Percentiles rank a stretch among this genome's conserved stretches.
Evolutionary conservation across 2,329 filamentous ascomycete genomes (phyloP).

Genomic region (Myriosclerotinia curreyana): DNA sequence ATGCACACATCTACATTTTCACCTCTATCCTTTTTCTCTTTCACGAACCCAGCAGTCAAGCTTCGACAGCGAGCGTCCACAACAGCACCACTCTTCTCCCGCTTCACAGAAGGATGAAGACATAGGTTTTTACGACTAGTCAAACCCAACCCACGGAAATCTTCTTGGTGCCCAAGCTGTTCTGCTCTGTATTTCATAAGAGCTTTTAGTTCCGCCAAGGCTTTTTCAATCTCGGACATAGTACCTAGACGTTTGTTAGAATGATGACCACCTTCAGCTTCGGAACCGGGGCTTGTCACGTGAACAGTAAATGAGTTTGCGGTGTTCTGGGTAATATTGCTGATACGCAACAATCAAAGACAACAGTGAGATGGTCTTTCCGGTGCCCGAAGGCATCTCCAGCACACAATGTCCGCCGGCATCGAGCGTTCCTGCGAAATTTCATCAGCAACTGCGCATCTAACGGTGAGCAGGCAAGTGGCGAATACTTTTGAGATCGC

Average conservation of each 20-base stretch:
- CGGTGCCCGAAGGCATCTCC: constrained; percentile 98
- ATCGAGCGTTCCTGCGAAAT: constrained; percentile 68
- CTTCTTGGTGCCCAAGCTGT: constrained; percentile 85
- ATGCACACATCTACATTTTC: constrained; percentile 93
- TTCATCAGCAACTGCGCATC: constrained; percentile 25
- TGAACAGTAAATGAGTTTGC: constrained; percentile 98
- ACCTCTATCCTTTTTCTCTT: constrained; percentile 93
- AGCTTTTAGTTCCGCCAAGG: constrained; percentile 82
- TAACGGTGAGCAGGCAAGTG: not conserved
- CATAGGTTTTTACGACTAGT: constrained; percentile 98
- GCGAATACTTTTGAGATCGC: constrained; percentile 66
- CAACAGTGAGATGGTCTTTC: constrained; percentile 92
- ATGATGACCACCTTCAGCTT: not conserved
- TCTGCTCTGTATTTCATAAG: constrained; percentile 93
- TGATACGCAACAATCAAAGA: constrained; percentile 97
- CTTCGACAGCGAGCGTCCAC: constrained; percentile 96
- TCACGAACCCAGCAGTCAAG: constrained; percentile 93
- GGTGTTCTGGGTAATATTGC: constrained; percentile 84
- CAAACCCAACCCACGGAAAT: constrained; percentile 86
- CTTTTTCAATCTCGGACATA: constrained; percentile 99
- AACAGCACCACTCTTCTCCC: constrained; percentile 90
- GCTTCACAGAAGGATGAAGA: constrained; percentile 90
- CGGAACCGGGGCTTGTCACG: constrained; percentile 47
- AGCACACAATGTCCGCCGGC: constrained; percentile 91
- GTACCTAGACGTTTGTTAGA: constrained; percentile 53